Evolutionary conservation across 441 rosid genomes (phyloP).

Genomic region (Viola pubescens): DNA sequence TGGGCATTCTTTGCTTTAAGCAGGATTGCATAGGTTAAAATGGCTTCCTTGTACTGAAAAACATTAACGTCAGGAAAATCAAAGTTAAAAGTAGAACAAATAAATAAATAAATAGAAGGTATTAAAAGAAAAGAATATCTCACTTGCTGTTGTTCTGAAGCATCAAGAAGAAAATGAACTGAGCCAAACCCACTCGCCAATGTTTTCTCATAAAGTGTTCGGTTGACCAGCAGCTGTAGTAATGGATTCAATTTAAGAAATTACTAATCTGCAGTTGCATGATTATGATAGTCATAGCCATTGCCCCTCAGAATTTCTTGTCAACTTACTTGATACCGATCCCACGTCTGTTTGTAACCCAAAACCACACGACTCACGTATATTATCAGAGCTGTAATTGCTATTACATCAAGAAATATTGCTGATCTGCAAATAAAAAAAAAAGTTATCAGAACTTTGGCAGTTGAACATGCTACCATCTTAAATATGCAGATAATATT

Average conservation of each 20-base stretch:
- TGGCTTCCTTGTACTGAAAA: slow-evolving; percentile 91
- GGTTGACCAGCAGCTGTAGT: slow-evolving; percentile 81
- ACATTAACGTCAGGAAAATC: slow-evolving; percentile 8
- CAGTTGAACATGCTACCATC: too few species aligned
- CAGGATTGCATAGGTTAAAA: slow-evolving; percentile 78
- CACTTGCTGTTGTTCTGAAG: slow-evolving; percentile 94
- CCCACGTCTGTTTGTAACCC: slow-evolving; percentile 99
- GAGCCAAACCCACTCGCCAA: slow-evolving; percentile 96
- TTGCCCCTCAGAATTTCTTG: not conserved
- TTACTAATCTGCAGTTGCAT: slow-evolving; percentile 5
- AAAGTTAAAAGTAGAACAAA: not conserved
- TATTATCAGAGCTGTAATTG: slow-evolving; percentile 69
- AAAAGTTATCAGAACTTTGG: slow-evolving; percentile 2
- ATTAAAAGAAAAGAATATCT: slow-evolving; percentile 21
- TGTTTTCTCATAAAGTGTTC: slow-evolving; percentile 91
- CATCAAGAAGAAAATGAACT: slow-evolving; percentile 91
- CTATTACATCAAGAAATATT: slow-evolving; percentile 75
- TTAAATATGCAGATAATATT: not conserved
- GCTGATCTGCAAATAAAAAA: slow-evolving; percentile 56
- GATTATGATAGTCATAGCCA: not conserved
- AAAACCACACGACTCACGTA: slow-evolving; percentile 74
- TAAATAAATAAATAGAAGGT: slow-evolving; percentile 6
- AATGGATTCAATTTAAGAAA: slow-evolving; percentile 15
- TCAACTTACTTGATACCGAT: slow-evolving; percentile 80
- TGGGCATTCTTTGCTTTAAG: slow-evolving; percentile 55